A percentile compares a stretch with the other conserved stretches of the same genome.
Conservation (phyloP, 371 early-diverging fungal species). For the Lichtheimia corymbifera region DNA sequence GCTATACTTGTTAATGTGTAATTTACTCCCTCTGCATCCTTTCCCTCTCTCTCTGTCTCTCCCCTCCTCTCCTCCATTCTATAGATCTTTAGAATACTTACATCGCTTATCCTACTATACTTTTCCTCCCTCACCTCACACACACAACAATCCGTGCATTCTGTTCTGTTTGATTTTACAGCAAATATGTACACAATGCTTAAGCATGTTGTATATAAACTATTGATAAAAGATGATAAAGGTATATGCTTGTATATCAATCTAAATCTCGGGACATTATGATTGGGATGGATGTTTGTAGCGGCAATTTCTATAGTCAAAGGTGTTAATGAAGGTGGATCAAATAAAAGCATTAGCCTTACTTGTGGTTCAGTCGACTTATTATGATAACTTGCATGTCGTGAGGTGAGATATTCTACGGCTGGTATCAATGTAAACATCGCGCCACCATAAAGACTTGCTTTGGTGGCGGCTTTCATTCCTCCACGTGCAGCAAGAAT, state of each 20-base stretch:
- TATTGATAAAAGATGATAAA: too few relatives aligned
- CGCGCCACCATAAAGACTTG: constrained; percentile 90
- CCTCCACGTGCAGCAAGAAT: constrained; percentile 92
- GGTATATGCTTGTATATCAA: too few relatives aligned
- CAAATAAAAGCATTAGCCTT: constrained; percentile 10
- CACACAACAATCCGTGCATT: too few relatives aligned
- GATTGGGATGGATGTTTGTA: too few relatives aligned
- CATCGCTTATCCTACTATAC: background rate
- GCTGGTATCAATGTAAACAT: constrained; percentile 95
- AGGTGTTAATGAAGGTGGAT: too few relatives aligned
- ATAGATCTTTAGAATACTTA: too few relatives aligned
- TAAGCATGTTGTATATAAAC: too few relatives aligned
- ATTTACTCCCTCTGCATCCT: background rate
- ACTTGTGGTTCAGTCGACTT: constrained; percentile 63
- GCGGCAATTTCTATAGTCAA: too few relatives aligned
- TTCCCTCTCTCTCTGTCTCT: background rate
- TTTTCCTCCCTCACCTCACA: too few relatives aligned
- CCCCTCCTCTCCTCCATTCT: background rate
- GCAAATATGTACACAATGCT: too few relatives aligned
- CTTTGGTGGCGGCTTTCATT: constrained; percentile 76
- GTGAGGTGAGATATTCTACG: constrained; percentile 74
- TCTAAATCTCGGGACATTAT: too few relatives aligned
- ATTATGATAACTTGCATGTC: constrained; percentile 56
- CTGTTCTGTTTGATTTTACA: too few relatives aligned
- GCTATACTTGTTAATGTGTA: constrained; percentile 6